These are phyloP conservation scores for Penicillium pulvis DNA, from an alignment of 495 filamentous ascomycete genomes.

Conservation along the genomic window DNA sequence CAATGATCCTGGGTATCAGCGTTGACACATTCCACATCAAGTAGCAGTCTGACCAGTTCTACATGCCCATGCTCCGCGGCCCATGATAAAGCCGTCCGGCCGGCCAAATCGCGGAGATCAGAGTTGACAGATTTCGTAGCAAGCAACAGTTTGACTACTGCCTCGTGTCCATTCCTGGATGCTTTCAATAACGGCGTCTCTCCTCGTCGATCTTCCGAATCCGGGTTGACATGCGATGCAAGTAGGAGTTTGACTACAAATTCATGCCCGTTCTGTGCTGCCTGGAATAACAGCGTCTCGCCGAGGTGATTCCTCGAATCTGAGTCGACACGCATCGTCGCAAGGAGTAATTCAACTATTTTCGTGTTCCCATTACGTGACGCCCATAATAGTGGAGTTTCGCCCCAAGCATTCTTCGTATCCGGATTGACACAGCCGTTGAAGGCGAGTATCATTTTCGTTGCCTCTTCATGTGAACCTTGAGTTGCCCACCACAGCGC, in stretches of 20 bases:
- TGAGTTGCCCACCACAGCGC: too few relatives aligned
- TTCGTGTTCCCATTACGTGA: neutral
- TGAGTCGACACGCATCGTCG: neutral
- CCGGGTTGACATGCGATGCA: neutral
- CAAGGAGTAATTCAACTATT: neutral
- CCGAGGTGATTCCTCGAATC: neutral
- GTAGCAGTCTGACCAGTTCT: neutral
- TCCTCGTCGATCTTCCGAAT: neutral
- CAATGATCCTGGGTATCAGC: neutral
- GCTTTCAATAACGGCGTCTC: neutral
- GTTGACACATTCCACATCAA: neutral
- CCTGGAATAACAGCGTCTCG: neutral
- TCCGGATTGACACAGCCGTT: too few relatives aligned
- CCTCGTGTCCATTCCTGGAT: neutral
- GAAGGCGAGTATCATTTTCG: too few relatives aligned
- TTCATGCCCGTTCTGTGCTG: neutral
- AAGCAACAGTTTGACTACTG: neutral
- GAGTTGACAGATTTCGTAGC: neutral
- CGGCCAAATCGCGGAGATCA: neutral
- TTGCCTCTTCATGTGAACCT: too few relatives aligned
- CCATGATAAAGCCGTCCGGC: neutral
- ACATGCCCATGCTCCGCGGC: neutral
- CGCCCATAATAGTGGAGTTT: too few relatives aligned
- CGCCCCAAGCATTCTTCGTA: too few relatives aligned
- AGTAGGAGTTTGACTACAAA: neutral